Conservation (phyloP, 352 stramenopile genomes). For the Phytophthora pistaciae region DNA sequence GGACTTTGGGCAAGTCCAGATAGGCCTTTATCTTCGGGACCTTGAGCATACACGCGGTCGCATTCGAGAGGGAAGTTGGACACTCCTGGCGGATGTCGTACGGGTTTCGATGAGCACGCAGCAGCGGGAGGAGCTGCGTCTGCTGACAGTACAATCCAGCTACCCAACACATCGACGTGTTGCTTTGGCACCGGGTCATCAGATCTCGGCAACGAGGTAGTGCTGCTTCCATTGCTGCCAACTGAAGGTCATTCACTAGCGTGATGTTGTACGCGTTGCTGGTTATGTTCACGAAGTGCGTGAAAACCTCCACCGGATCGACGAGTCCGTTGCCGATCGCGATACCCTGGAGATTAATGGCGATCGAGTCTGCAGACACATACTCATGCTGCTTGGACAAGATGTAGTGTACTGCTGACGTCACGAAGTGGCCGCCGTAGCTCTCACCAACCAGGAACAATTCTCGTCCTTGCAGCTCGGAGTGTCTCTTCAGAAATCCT, state of each 20-base stretch:
- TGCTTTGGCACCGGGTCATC: constrained; percentile 29
- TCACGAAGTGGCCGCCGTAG: constrained; percentile 68
- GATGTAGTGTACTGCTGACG: constrained; percentile 53
- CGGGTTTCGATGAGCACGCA: constrained; percentile 39
- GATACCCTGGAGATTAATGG: constrained; percentile 55
- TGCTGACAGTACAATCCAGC: constrained; percentile 45
- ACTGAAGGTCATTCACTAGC: constrained; percentile 34
- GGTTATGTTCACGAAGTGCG: constrained; percentile 45
- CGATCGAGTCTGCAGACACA: neutral
- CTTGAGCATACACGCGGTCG: constrained; percentile 37
- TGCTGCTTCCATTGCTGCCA: constrained; percentile 29
- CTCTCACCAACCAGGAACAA: constrained; percentile 70
- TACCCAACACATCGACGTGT: constrained; percentile 25
- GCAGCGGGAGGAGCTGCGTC: constrained; percentile 48
- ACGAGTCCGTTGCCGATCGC: constrained; percentile 55
- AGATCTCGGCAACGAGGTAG: constrained; percentile 31
- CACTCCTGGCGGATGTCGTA: constrained; percentile 71
- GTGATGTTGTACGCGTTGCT: constrained; percentile 59
- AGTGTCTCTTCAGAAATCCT: constrained; percentile 57
- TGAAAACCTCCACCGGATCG: constrained; percentile 25
- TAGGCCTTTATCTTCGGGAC: constrained; percentile 49
- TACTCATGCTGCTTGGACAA: constrained; percentile 30
- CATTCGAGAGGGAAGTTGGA: constrained; percentile 20
- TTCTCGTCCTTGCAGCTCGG: constrained; percentile 44
- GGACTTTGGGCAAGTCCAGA: constrained; percentile 60